Base-by-base conservation (phyloP, 1,284 basidiomycete genomes). In the Austroboletus niveus region DNA sequence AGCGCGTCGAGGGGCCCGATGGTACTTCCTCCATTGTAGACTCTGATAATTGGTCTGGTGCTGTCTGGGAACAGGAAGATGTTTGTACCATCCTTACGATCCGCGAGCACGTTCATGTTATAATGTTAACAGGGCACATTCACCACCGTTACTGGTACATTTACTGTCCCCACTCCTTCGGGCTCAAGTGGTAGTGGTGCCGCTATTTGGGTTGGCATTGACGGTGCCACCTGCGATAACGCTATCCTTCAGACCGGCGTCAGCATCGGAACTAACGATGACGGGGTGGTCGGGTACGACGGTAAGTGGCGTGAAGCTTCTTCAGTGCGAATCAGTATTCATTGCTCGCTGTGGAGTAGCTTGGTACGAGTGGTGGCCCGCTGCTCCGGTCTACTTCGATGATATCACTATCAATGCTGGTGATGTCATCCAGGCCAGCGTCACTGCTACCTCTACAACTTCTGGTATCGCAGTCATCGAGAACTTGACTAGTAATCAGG, bases 301-400 rank as follows among this genome's bases (percentile, higher is more conserved):
- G 53, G 62, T 61, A 11, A 50, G 60, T 27, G 15, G 20, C n/a
- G 4, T 29, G 5, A 1, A 42, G 6, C 7, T 24, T 29, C 7
- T 24, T 29, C 11, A 8, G 6, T 20, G 24, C 3, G 12, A 22
- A 32, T 39, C 22, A 6, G 12, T 47, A 43, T 29, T 56, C 32
- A 55, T 27, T 8, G 20, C 22, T 10, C 17, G 22, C 22, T 24
- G 22, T 24, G 20, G 29, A 48, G 49, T 34, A 63, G 63, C 51
- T 40, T 63, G 63, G 58, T 61, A 56, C 42, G 47, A 65, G 12
- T 60, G 52, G 61, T 53, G 34, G 40, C 50, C 59, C 1, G 61
- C 49, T 29, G 20, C 43, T 12, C 20, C 49, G n/a, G 5, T 56
- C 51, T 22, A 48, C 53, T 22, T 38, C n/a, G 35, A n/a, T 24